Evolutionary conservation across 2,329 filamentous ascomycete genomes (phyloP).

Genomic region (Arthrocladium fulminans): DNA sequence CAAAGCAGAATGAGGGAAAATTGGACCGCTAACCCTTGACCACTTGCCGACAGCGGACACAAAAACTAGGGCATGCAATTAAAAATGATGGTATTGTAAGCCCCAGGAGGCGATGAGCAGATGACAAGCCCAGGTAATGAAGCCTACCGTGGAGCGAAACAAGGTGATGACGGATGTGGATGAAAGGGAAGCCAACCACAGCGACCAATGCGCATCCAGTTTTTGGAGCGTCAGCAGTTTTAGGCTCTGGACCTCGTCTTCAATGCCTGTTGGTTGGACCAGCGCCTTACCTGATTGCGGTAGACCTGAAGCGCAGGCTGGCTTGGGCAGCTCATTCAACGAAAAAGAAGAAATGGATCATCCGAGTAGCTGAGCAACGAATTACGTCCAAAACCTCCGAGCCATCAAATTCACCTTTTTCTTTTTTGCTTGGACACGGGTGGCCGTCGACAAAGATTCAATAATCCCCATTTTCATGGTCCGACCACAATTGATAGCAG

Average conservation of each 20-base stretch:
- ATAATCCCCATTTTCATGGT: too few species aligned
- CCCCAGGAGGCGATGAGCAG: slow-evolving; percentile 3
- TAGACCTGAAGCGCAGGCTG: background rate
- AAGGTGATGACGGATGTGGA: slow-evolving; percentile 3
- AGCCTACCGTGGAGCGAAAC: background rate
- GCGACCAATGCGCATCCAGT: background rate
- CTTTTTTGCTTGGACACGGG: too few species aligned
- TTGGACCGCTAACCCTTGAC: background rate
- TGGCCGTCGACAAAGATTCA: too few species aligned
- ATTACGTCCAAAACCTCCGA: too few species aligned
- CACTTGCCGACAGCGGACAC: background rate
- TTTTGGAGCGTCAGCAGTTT: background rate
- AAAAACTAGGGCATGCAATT: background rate
- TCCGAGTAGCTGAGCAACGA: too few species aligned
- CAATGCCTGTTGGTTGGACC: background rate
- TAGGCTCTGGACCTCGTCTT: background rate
- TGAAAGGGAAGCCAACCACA: background rate
- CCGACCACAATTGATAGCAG: too few species aligned
- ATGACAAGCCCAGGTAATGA: slow-evolving; percentile 3
- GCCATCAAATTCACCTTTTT: too few species aligned
- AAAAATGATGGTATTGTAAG: slow-evolving; percentile 3
- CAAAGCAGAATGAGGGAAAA: background rate
- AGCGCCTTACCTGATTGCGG: background rate
- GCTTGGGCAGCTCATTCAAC: too few species aligned
- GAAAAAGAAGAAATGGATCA: too few species aligned